Evolutionary conservation across 2,329 filamentous ascomycete species (phyloP).

Genomic region (Apiospora koreana): DNA sequence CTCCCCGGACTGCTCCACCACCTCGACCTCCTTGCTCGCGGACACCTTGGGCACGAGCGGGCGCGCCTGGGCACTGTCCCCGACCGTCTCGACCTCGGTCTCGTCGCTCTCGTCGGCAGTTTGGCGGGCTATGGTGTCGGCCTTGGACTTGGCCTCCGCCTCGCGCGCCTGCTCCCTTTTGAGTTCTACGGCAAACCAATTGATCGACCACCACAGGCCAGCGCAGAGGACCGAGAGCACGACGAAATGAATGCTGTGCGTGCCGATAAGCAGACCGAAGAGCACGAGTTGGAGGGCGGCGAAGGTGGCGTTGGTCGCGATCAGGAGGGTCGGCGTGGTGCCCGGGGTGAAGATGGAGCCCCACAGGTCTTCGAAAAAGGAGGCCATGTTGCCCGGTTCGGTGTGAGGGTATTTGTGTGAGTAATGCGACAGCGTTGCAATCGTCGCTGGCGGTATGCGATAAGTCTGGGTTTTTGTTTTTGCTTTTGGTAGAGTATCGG

Average conservation of each 20-base stretch:
- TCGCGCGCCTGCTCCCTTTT: constrained; percentile 46
- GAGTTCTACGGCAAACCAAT: constrained; percentile 86
- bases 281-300: constrained; percentile 81
- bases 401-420: not conserved
- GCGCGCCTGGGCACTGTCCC: constrained; percentile 19
- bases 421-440: not conserved
- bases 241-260: constrained; percentile 86
- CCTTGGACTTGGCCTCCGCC: constrained; percentile 42
- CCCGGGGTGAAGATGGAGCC: constrained; percentile 92
- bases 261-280: constrained; percentile 73
- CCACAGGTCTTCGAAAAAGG: constrained; percentile 76
- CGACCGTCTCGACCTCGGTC: constrained; percentile 50
- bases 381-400: constrained; percentile 45
- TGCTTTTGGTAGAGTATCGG: not conserved
- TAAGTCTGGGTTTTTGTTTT: constrained; percentile 13
- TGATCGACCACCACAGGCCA: constrained; percentile 89
- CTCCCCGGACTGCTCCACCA: constrained; percentile 42
- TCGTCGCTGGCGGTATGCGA: constrained; percentile 22
- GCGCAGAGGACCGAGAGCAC: constrained; percentile 77
- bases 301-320: constrained; percentile 90
- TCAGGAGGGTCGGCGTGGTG: constrained; percentile 80
- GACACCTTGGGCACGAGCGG: constrained; percentile 18
- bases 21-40: constrained; percentile 46
- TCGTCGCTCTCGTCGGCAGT: constrained; percentile 45
- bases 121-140: constrained; percentile 35